Evolutionary conservation across 768 basidiomycete species (phyloP), one percentile per base, ranked within the genome.

Genomic region (Mycena polygramma): DNA sequence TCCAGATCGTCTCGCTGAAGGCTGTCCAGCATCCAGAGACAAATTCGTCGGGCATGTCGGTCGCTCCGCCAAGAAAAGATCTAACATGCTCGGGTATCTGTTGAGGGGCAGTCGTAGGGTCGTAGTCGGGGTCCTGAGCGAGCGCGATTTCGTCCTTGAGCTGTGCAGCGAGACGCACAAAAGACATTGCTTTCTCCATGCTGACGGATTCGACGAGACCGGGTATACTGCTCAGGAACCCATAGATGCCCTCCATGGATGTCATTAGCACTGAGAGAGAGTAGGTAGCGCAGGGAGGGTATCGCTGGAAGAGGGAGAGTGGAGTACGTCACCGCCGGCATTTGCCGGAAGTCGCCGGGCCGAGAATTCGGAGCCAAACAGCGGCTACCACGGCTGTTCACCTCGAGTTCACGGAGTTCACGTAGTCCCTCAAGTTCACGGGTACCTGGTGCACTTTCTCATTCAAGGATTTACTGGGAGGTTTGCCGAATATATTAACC

Each of bases 141-240:
- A 61, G 45, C 10, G 49, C 41, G 11, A 61, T 61, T 35, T 58
- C 59, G n/a, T 68, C 66, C n/a, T 68, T 68, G 6, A 68, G 51
- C 3, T 22, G n/a, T 7, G 66, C 26, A 5, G 66, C 66, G 13
- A 68, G 14, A 19, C 66, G 58, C 4, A 68, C 49, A 30, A 46
- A 46, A 7, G 45, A 46, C 15, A 46, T 46, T n/a, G 48, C 48
- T 49, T 49, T 49, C 5, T 49, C 66, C 66, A 68, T 61, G 6
- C 58, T 36, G 22, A 68, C 36, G 22, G 49, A 20, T 13, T 60
- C 66, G 30, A 15, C 36, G 24, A 67, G 66, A 1, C 66, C 57
- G 20, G 66, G 66, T 19, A 58, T 49, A 4, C 13, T 15, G 19
- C 46, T 54, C 10, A 68, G 51, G 20, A 41, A 49, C 37, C 22